These are phyloP conservation scores for Melanogaster broomeanus DNA, from an alignment of 768 basidiomycete genomes.

Conservation along the genomic window DNA sequence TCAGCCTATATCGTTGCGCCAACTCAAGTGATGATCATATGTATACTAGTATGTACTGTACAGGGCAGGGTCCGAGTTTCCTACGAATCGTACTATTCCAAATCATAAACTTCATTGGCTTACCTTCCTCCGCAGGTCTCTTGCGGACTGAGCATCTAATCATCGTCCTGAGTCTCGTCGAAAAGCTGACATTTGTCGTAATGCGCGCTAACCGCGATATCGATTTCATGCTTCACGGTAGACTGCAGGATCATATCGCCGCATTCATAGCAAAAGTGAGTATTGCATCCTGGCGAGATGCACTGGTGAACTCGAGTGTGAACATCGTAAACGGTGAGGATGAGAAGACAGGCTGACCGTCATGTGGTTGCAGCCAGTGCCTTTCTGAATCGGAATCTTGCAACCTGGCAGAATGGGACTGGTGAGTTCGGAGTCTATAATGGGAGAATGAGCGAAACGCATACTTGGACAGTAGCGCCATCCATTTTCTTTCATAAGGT, in stretches of 20 bases:
- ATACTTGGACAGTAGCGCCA: conserved; percentile 67
- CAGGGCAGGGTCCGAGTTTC: too few species aligned
- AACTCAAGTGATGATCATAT: too few species aligned
- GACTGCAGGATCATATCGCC: conserved; percentile 48
- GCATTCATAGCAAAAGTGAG: conserved; percentile 58
- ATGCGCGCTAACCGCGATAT: conserved; percentile 31
- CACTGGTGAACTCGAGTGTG: conserved; percentile 38
- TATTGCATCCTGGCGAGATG: conserved; percentile 58
- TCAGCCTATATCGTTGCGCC: too few species aligned
- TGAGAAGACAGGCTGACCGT: conserved; percentile 41
- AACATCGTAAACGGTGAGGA: background rate
- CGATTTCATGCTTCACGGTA: conserved; percentile 32
- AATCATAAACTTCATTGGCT: too few species aligned
- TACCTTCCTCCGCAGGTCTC: too few species aligned
- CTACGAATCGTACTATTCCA: too few species aligned
- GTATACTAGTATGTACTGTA: too few species aligned
- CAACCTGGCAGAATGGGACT: conserved; percentile 40
- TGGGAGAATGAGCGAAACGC: conserved; percentile 13
- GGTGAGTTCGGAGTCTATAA: too few species aligned
- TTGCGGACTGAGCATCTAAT: too few species aligned
- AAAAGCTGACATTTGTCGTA: conserved; percentile 39
- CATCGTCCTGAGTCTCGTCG: too few species aligned
- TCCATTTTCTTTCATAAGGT: conserved; percentile 51
- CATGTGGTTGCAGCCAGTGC: conserved; percentile 61
- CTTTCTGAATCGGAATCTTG: conserved; percentile 50